phyloP scores from a whole-genome alignment of 2,329 filamentous ascomycete genomes.

The Verruconis gallopava region DNA sequence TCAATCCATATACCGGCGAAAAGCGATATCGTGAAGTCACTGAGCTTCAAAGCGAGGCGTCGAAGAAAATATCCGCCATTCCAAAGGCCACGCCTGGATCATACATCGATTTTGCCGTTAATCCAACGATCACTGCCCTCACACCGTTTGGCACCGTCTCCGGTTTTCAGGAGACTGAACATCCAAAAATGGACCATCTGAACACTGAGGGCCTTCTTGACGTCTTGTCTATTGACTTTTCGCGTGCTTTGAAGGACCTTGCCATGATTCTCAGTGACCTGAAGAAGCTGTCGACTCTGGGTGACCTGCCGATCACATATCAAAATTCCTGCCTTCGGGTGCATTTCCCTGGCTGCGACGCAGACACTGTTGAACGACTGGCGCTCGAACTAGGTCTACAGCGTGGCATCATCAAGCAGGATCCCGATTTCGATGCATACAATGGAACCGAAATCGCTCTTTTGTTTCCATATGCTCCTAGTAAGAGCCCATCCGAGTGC shows the following conservation, averaged over 20 bases:
- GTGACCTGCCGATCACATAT: conserved; percentile 71
- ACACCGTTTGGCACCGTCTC: conserved; percentile 53
- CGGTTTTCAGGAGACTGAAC: conserved; percentile 29
- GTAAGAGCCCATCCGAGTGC: conserved; percentile 33
- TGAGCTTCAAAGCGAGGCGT: conserved; percentile 57
- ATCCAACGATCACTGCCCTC: conserved; percentile 80
- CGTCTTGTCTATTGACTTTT: conserved; percentile 76
- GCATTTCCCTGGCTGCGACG: conserved; percentile 83
- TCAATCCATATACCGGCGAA: conserved; percentile 54
- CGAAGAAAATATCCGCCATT: conserved; percentile 47
- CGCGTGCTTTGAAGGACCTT: conserved; percentile 71
- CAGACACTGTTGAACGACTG: conserved; percentile 64
- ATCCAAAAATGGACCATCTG: conserved; percentile 44
- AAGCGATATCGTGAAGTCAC: conserved; percentile 71
- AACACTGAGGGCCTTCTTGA: conserved; percentile 77
- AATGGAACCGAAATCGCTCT: conserved; percentile 62
- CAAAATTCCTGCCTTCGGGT: conserved; percentile 56
- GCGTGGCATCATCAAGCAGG: conserved; percentile 66
- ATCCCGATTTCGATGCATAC: conserved; percentile 57
- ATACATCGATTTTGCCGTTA: conserved; percentile 77
- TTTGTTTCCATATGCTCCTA: conserved; percentile 75
- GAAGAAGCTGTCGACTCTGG: conserved; percentile 59
- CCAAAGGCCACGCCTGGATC: conserved; percentile 54
- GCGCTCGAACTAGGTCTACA: conserved; percentile 80
- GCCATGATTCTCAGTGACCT: conserved; percentile 69